Evolutionary conservation across 345 rosid genomes (phyloP), one percentile per base, ranked within the genome.

Genomic region (Cochlearia excelsa): DNA sequence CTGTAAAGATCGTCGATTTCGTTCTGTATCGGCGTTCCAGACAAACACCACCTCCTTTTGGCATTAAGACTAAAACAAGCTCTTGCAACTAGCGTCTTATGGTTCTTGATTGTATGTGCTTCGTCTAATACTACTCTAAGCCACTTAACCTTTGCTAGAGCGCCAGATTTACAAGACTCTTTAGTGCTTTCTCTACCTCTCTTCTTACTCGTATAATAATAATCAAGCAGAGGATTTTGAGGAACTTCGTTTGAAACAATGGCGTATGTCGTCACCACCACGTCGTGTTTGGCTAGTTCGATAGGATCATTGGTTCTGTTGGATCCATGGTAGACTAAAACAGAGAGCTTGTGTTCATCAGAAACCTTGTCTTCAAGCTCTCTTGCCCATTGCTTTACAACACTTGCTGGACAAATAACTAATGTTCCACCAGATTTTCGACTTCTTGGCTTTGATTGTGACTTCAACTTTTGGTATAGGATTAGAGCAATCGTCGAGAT

Each of bases 21-120:
- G 75, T 93, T 93, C 63, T 93, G 99, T 65, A 93, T 89, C 10
- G 99, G 99, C 57, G 99, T 93, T 69, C 99, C 99, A 63, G 99
- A 93, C 70, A 93, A 76, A 79, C 99, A 93, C 99, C 99, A 93
- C 71, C 99, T 85, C 66, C 76, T 79, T 71, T 85, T 93, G 70
- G 99, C 97, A 65, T 88, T 86, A 68, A 93, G 97, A 70, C 81
- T 81, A 74, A 85, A 89, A 74, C 95, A 89, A 43, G 99, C 94
- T 75, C 89, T 81, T 64, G 99, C 94, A 49, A 93, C 88, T 80
- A 81, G 99, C 35, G 99, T 93, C 66, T 94, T 76, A 71, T 93
- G 95, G 74, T 93, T 93, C 73, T 93, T 93, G 50, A 93, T 93
- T 7, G 95, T 87, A 78, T 93, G 99, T 54, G 99, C 99, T 78